phyloP scores from a whole-genome alignment of 2,329 filamentous ascomycete species.

The Onygenales sp. region DNA sequence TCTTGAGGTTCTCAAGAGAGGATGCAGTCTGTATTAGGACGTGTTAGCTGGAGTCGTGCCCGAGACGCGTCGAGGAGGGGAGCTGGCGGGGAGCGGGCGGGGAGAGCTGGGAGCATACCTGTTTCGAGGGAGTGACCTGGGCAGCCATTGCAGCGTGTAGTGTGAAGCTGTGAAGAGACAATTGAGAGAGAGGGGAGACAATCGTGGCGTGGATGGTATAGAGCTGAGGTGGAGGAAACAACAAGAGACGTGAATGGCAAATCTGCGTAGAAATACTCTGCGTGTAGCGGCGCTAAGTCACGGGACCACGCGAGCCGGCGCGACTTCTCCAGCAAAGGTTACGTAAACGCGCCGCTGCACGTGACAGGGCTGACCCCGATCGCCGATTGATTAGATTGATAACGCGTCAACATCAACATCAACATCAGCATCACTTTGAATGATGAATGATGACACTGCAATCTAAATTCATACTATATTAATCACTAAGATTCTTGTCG shows the following conservation, averaged over 20 bases:
- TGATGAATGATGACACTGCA: too few species aligned
- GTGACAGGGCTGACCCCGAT: not conserved
- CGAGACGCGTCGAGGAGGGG: constrained; percentile 22
- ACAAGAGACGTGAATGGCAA: constrained; percentile 6
- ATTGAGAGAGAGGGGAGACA: constrained; percentile 13
- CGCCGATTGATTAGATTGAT: too few species aligned
- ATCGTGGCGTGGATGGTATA: not conserved
- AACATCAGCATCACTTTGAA: too few species aligned
- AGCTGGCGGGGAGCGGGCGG: constrained; percentile 13
- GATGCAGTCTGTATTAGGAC: constrained; percentile 61
- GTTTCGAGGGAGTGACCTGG: constrained; percentile 65
- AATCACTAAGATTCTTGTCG: too few species aligned
- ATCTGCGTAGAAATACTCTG: constrained; percentile 8
- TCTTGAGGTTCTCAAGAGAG: constrained; percentile 79
- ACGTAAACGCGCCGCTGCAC: not conserved
- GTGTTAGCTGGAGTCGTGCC: constrained; percentile 22
- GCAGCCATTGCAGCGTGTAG: constrained; percentile 55
- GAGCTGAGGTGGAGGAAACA: constrained; percentile 10
- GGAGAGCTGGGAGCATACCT: constrained; percentile 45
- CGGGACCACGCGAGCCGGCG: constrained; percentile 13
- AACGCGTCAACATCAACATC: too few species aligned
- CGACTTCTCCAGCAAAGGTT: constrained; percentile 5
- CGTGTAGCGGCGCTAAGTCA: constrained; percentile 11
- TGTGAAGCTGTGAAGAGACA: constrained; percentile 11
- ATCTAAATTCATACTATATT: too few species aligned